phyloP scores from a whole-genome alignment of 2,329 filamentous ascomycete genomes.

The Neofusicoccum sp. region DNA sequence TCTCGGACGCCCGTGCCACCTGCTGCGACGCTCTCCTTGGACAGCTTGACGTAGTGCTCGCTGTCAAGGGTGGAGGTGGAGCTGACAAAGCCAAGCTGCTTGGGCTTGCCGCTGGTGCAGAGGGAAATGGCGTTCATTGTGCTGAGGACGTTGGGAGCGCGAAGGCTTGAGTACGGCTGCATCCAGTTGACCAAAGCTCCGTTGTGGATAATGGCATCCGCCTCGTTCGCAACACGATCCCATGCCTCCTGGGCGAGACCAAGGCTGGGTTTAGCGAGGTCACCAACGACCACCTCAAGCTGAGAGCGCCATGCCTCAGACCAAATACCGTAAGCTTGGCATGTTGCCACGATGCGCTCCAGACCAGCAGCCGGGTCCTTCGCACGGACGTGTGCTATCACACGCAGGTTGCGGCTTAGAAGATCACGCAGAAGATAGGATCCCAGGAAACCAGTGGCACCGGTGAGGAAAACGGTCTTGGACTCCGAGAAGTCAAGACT shows the following conservation, averaged over 20 bases:
- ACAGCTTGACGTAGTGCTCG: conserved; percentile 75
- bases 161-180: conserved; percentile 69
- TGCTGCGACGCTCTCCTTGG: conserved; percentile 58
- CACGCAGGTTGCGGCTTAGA: conserved; percentile 60
- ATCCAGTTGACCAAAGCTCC: conserved; percentile 58
- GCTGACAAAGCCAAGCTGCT: conserved; percentile 76
- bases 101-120: conserved; percentile 73
- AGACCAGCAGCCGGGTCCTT: conserved; percentile 60
- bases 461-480: conserved; percentile 75
- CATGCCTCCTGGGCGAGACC: conserved; percentile 67
- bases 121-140: conserved; percentile 75
- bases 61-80: conserved; percentile 82
- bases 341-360: conserved; percentile 64
- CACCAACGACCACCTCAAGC: conserved; percentile 68
- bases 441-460: conserved; percentile 87
- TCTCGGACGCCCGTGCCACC: conserved; percentile 69
- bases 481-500: conserved; percentile 33
- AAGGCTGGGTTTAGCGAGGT: conserved; percentile 69
- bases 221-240: conserved; percentile 62
- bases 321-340: conserved; percentile 79
- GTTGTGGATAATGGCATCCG: conserved; percentile 74
- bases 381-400: conserved; percentile 75
- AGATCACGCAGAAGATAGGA: conserved; percentile 76
- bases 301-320: conserved; percentile 63
- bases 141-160: conserved; percentile 73